Conservation (phyloP, 306 rosid genomes). For the Prunus fruticosa region DNA sequence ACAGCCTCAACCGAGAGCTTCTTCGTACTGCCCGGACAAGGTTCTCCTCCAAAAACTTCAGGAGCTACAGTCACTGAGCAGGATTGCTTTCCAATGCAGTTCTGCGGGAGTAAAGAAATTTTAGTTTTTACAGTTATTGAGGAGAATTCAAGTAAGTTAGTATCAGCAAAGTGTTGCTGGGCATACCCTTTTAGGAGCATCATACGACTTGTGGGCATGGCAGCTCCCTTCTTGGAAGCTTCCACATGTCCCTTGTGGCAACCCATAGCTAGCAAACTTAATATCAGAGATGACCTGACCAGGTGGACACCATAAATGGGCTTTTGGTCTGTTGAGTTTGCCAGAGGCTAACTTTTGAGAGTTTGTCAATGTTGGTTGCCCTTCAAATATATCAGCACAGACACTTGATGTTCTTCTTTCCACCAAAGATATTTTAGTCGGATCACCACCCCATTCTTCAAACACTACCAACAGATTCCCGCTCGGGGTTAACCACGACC, state of each 20-base stretch:
- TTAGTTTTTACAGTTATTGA: not conserved
- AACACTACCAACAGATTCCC: constrained; percentile 76
- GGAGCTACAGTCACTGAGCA: constrained; percentile 50
- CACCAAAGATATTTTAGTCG: constrained; percentile 63
- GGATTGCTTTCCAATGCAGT: constrained; percentile 57
- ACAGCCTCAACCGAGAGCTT: constrained; percentile 55
- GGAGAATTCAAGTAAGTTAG: not conserved
- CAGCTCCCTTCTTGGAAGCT: constrained; percentile 48
- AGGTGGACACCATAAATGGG: constrained; percentile 60
- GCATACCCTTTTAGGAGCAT: constrained; percentile 57
- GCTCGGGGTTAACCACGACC: constrained; percentile 69
- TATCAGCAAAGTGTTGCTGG: not conserved
- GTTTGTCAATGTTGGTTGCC: constrained; percentile 48
- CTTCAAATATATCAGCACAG: constrained; percentile 63
- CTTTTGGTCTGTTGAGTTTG: constrained; percentile 37
- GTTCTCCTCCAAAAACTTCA: constrained; percentile 63
- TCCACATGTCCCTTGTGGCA: constrained; percentile 59
- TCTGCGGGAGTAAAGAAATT: constrained; percentile 34
- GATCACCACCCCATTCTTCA: constrained; percentile 94
- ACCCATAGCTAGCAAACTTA: constrained; percentile 65
- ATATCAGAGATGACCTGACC: constrained; percentile 52
- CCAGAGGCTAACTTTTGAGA: constrained; percentile 32
- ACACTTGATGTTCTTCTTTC: constrained; percentile 51
- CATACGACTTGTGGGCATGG: constrained; percentile 56
- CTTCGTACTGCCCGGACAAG: constrained; percentile 50